Percentiles rank a stretch among this genome's conserved stretches.
phyloP scores from a whole-genome alignment of 169 alveolate genomes.

The Plasmodium knowlesi region DNA sequence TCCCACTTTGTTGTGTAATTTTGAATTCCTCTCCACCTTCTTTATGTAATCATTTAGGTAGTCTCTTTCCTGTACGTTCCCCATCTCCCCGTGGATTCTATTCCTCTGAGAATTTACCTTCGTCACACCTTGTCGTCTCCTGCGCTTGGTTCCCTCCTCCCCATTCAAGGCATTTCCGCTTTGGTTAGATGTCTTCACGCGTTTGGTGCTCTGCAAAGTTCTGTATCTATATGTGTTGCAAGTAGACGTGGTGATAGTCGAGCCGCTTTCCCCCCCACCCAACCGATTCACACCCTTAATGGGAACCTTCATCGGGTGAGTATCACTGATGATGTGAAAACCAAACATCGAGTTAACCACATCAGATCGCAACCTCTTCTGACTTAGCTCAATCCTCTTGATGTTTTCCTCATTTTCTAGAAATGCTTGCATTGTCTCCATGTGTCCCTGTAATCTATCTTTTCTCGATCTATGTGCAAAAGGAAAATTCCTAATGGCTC shows the following conservation, averaged over 20 bases:
- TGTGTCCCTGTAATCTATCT: neutral
- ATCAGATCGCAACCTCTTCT: conserved; percentile 28
- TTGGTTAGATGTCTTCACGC: neutral
- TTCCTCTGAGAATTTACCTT: neutral
- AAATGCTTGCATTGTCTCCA: neutral
- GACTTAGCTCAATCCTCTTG: conserved; percentile 6
- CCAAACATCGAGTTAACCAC: conserved; percentile 61
- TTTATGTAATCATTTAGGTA: conserved; percentile 15
- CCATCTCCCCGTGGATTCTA: neutral
- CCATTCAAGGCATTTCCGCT: neutral
- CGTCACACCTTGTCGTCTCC: neutral
- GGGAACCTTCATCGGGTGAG: conserved; percentile 50
- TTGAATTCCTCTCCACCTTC: neutral
- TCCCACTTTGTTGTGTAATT: neutral
- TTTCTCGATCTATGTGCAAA: neutral
- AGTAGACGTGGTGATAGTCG: neutral
- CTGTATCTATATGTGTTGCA: neutral
- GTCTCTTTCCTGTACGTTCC: neutral
- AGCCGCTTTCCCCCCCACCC: neutral
- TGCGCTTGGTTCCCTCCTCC: neutral
- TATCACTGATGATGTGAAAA: conserved; percentile 47
- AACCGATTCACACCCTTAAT: conserved; percentile 20
- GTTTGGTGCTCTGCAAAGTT: neutral
- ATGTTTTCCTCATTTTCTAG: conserved; percentile 12
- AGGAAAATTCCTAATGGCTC: neutral